Base-by-base conservation (phyloP, 176 grass and related monocot species). In the Rhipidocladum racemiflorum region DNA sequence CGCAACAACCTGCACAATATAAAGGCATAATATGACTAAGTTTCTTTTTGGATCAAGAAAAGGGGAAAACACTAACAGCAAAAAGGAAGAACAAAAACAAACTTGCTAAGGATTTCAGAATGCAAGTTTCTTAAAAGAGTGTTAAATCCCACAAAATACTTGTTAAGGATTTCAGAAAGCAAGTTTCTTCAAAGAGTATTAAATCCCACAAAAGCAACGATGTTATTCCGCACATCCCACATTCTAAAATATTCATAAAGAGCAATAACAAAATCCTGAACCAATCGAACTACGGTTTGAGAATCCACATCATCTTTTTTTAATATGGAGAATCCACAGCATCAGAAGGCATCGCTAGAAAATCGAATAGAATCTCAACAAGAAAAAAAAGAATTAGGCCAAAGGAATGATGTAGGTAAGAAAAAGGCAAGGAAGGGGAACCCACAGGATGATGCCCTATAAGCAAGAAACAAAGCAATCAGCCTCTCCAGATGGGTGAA, bases 361-460 rank as follows among this genome's bases (percentile, higher is more conserved):
- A 32, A 32, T 1, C 2, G 30, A 32, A 32, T 2, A 32, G 30
- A 32, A 32, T 32, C 30, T 32, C 30, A 32, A 32, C 30, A 32
- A 32, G 30, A 32, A 32, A 1, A 32, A 32, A 32, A 32, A 2
- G 2, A 32, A 13, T 12, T 30, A 72, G 13, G 28, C 9, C 29
- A 48, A 10, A 46, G 28, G 44, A 63, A 44, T 23, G 29, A 28
- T 1, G 12, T 45, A 38, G 36, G 34, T 18, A 54, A 46, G 73
- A 69, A 72, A 18, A 28, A 9, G 69, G 57, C 51, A 69, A 74
- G 56, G 70, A 53, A 65, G 65, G 69, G 66, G 74, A 76, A 85
- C 92, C 36, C 70, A 99, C 96, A 27, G 87, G 83, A 17, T 75
- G 88, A n/a, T n/a, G n/a, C n/a, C n/a, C n/a, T n/a, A n/a, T n/a